Percentiles rank a stretch among this genome's conserved stretches.
These are phyloP conservation scores for Globisporangium mamillatum DNA, from an alignment of 352 stramenopile genomes.

Conservation along the genomic window DNA sequence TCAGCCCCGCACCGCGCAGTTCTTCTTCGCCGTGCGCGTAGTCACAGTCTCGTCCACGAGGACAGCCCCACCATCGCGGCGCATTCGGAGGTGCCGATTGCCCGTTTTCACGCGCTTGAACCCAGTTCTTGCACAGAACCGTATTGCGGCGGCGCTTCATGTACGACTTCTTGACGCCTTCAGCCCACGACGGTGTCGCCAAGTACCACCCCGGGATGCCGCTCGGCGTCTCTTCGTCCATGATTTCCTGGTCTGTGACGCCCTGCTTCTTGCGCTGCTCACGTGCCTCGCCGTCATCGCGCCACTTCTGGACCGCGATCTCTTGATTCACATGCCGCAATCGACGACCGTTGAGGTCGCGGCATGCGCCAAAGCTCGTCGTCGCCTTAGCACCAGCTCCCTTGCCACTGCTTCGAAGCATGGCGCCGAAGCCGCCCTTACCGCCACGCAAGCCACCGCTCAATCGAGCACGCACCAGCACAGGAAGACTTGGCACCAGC, in stretches of 20 bases:
- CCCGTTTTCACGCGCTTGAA: conserved; percentile 52
- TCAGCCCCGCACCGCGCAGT: conserved; percentile 57
- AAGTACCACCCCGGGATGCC: conserved; percentile 85
- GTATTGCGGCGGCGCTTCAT: conserved; percentile 86
- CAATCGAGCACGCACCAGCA: conserved; percentile 59
- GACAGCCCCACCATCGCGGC: conserved; percentile 80
- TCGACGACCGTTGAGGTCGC: conserved; percentile 73
- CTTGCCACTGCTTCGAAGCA: conserved; percentile 81
- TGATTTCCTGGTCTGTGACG: conserved; percentile 57
- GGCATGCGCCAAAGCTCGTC: conserved; percentile 77
- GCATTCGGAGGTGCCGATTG: conserved; percentile 37
- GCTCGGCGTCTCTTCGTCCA: conserved; percentile 80
- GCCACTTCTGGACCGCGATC: conserved; percentile 82
- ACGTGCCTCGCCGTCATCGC: conserved; percentile 48
- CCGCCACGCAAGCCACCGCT: conserved; percentile 64
- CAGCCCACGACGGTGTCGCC: conserved; percentile 76
- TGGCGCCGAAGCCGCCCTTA: conserved; percentile 84
- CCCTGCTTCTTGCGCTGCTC: conserved; percentile 43
- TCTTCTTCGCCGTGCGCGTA: conserved; percentile 85
- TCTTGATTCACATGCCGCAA: conserved; percentile 87
- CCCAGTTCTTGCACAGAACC: conserved; percentile 69
- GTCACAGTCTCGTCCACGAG: conserved; percentile 74
- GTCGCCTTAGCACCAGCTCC: conserved; percentile 63
- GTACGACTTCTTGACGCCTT: conserved; percentile 80
- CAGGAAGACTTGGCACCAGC: conserved; percentile 42